A percentile compares a stretch with the other conserved stretches of the same genome.
These are phyloP conservation scores for Bothia castanella DNA, from an alignment of 1,284 basidiomycete genomes.

Conservation along the genomic window DNA sequence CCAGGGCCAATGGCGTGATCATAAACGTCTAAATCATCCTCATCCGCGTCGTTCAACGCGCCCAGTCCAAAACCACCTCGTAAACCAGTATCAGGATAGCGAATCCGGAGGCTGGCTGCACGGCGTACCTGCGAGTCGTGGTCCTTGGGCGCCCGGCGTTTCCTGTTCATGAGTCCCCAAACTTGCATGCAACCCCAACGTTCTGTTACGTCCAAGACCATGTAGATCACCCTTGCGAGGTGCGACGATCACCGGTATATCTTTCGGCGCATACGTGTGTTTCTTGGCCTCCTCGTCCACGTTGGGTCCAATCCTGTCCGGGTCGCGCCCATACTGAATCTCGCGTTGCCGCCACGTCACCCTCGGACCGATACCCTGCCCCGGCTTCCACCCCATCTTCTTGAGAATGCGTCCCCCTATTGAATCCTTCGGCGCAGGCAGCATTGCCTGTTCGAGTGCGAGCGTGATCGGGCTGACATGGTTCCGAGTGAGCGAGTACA, in stretches of 20 bases:
- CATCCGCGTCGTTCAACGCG: slow-evolving; percentile 83
- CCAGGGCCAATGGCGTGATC: slow-evolving; percentile 42
- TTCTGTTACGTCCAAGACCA: slow-evolving; percentile 77
- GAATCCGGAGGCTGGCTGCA: background rate
- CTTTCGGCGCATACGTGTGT: slow-evolving; percentile 83
- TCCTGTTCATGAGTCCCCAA: slow-evolving; percentile 35
- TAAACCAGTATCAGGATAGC: slow-evolving; percentile 2
- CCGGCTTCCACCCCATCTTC: slow-evolving; percentile 93
- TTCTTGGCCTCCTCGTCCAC: slow-evolving; percentile 78
- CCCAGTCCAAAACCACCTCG: slow-evolving; percentile 81
- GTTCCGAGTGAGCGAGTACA: background rate
- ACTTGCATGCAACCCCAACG: slow-evolving; percentile 60
- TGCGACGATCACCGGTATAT: slow-evolving; percentile 63
- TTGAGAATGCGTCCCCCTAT: slow-evolving; percentile 79
- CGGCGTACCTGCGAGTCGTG: slow-evolving; percentile 56
- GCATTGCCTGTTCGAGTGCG: slow-evolving; percentile 57
- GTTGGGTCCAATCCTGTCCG: slow-evolving; percentile 43
- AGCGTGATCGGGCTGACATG: slow-evolving; percentile 53
- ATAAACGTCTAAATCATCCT: slow-evolving; percentile 87
- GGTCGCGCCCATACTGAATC: slow-evolving; percentile 58
- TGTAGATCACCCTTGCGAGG: slow-evolving; percentile 70
- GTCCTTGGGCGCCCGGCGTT: slow-evolving; percentile 38
- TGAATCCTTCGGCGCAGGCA: slow-evolving; percentile 65
- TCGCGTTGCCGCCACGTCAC: slow-evolving; percentile 75
- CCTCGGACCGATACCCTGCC: slow-evolving; percentile 90